phyloP scores from a whole-genome alignment of 768 basidiomycete genomes.

The Gelatoporia subvermispora region DNA sequence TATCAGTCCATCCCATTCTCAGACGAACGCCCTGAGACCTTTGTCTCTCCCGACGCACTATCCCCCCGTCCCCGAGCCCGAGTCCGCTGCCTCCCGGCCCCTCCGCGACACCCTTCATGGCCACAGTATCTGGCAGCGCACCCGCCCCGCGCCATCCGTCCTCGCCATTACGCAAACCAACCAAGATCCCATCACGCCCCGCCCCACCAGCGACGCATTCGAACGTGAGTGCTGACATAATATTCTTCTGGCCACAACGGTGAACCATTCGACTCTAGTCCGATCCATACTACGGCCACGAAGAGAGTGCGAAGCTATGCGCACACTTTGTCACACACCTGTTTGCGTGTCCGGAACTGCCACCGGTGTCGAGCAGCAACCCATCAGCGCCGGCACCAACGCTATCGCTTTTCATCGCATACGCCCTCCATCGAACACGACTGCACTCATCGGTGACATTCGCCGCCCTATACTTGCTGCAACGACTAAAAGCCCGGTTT shows the following conservation, averaged over 20 bases:
- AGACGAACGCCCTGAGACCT: neutral
- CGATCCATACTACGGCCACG: conserved; percentile 45
- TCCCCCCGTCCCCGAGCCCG: conserved; percentile 13
- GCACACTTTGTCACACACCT: conserved; percentile 39
- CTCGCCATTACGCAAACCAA: conserved; percentile 23
- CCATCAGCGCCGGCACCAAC: conserved; percentile 52
- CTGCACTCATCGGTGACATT: conserved; percentile 56
- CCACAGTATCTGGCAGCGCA: conserved; percentile 20
- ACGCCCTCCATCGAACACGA: conserved; percentile 77
- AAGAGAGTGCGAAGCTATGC: conserved; percentile 35
- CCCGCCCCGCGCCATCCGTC: conserved; percentile 20
- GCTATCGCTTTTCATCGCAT: conserved; percentile 79
- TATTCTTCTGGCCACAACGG: conserved; percentile 4
- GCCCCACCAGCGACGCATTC: conserved; percentile 10
- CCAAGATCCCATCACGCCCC: conserved; percentile 10
- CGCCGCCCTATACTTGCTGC: conserved; percentile 64
- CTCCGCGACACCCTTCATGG: conserved; percentile 17
- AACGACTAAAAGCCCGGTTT: conserved; percentile 86
- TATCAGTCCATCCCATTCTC: conserved; percentile 9
- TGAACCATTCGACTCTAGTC: conserved; percentile 6
- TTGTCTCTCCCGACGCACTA: neutral
- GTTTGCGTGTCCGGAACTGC: conserved; percentile 43
- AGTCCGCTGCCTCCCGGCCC: conserved; percentile 10
- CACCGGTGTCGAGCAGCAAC: conserved; percentile 37
- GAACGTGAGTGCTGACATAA: conserved; percentile 6